Base-by-base conservation (phyloP, 176 grass and related monocot species). In the Carex cristatella region DNA sequence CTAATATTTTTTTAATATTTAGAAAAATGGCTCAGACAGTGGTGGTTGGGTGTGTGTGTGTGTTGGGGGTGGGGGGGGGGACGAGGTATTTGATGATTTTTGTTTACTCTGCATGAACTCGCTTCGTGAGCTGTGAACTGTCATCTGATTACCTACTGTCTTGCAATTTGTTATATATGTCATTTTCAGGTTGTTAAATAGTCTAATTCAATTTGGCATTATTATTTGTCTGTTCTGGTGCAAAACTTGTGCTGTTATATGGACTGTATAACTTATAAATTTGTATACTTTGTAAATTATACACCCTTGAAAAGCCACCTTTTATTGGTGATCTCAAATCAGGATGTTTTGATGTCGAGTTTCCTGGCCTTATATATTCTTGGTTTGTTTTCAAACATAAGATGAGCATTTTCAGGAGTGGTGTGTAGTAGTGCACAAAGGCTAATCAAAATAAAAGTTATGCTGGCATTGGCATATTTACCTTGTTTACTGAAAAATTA, bases 181-280 rank as follows among this genome's bases (percentile, higher is more conserved):
- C 72, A 44, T 86, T 65, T 79, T 63, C 84, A 65, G n/a, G 61
- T 86, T 51, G 74, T 79, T 86, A 65, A 38, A 61, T 74, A 79
- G 58, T 78, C 61, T 33, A 86, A 31, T 86, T 44, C 59, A 86
- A 8, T 61, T 35, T 79, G 71, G 31, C 16, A 54, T 63, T 54
- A 49, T 13, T 28, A 75, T 65, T 79, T 75, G 59, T 79, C 59
- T 65, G 33, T 65, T 65, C 58, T 86, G 2, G 40, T 85, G 18
- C 44, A 53, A 86, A 63, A 51, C 40, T 19, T 79, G 7, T 3
- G 33, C 56, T 64, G 14, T 58, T 31, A 19, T 66, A 10, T 79
- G 84, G 10, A 79, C 10, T 62, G 16, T 16, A 18, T 35, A 61
- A 42, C 30, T 16, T 33, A 63, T n/a, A 38, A 4, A 4, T 16